Percentiles rank a stretch among this genome's conserved stretches.
phyloP scores from a whole-genome alignment of 2,329 filamentous ascomycete species.

The Pleomassaria siparia region DNA sequence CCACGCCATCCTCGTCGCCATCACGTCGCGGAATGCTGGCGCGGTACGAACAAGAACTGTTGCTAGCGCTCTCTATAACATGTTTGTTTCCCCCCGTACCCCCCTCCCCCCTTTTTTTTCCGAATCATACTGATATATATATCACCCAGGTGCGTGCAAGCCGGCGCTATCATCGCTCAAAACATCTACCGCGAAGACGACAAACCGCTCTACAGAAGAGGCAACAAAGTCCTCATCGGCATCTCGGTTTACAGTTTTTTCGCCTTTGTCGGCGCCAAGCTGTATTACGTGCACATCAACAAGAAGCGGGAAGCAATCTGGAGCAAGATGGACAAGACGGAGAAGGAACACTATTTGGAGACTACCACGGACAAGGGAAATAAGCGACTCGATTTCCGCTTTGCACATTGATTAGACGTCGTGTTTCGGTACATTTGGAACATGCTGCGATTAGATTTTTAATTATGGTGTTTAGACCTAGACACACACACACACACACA shows the following conservation, averaged over 20 bases:
- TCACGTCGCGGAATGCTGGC: constrained; percentile 46
- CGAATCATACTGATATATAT: too few relatives aligned
- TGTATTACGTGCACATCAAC: constrained; percentile 58
- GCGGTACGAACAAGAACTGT: constrained; percentile 48
- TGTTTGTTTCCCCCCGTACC: too few relatives aligned
- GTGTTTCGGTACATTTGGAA: too few relatives aligned
- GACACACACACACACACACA: too few relatives aligned
- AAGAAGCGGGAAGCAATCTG: constrained; percentile 36
- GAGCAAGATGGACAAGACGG: constrained; percentile 34
- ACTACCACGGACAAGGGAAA: constrained; percentile 43
- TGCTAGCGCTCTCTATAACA: constrained; percentile 48
- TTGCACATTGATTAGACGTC: constrained; percentile 28
- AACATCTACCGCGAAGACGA: constrained; percentile 60
- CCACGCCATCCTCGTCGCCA: constrained; percentile 48
- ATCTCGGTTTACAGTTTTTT: constrained; percentile 54
- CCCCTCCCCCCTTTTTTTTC: too few relatives aligned
- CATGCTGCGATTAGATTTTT: too few relatives aligned
- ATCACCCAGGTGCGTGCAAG: constrained; percentile 37
- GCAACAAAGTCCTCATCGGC: constrained; percentile 57
- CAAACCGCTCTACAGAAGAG: constrained; percentile 51
- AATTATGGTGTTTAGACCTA: too few relatives aligned
- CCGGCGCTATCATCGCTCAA: constrained; percentile 32
- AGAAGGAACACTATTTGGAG: constrained; percentile 39
- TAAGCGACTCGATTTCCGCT: constrained; percentile 38
- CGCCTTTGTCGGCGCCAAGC: constrained; percentile 54